Percentiles rank a stretch among this genome's conserved stretches.
Conservation (phyloP, 495 filamentous ascomycete genomes). For the Tuber umbilicatum region DNA sequence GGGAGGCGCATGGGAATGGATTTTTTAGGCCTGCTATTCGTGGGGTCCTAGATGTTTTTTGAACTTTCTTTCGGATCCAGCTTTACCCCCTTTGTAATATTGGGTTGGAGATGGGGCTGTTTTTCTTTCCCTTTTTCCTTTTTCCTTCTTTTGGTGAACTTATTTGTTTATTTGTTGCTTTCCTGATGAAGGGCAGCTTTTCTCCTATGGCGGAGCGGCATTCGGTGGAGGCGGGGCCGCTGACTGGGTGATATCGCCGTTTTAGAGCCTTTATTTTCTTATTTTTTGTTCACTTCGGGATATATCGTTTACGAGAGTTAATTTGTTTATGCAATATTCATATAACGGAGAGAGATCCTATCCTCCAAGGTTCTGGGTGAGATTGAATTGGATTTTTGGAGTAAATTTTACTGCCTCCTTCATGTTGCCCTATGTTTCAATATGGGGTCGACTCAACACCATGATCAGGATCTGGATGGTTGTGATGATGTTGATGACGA, state of each 20-base stretch:
- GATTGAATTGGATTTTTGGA: background rate
- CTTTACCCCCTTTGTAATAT: background rate
- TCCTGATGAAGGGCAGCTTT: background rate
- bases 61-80: background rate
- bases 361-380: background rate
- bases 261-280: background rate
- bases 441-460: background rate
- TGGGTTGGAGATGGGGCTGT: background rate
- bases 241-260: background rate
- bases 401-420: background rate
- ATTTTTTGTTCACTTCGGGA: background rate
- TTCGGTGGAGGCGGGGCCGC: slow-evolving; percentile 1
- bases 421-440: background rate
- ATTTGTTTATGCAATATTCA: background rate
- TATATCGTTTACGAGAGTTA: background rate
- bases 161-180: background rate
- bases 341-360: background rate
- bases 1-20: background rate
- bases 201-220: slow-evolving; percentile 1
- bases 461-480: background rate
- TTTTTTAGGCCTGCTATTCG: background rate
- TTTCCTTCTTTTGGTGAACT: background rate
- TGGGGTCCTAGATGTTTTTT: background rate
- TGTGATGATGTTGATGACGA: background rate
- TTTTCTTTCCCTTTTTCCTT: background rate